A percentile compares a stretch with the other conserved stretches of the same genome.
These are phyloP conservation scores for Priceomyces haplophilus DNA, from an alignment of 805 yeast genomes.

Conservation along the genomic window DNA sequence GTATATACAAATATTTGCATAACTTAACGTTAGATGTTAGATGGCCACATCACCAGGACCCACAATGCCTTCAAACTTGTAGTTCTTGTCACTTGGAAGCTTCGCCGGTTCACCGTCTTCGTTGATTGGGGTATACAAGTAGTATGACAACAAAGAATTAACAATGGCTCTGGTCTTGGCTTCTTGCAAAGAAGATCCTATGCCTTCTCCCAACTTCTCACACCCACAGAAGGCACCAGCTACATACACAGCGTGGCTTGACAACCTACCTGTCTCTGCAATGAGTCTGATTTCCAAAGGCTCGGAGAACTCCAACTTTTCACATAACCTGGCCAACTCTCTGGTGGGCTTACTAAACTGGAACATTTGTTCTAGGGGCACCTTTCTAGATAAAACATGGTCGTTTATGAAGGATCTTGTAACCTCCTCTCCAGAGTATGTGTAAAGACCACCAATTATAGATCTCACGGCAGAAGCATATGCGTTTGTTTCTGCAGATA, in stretches of 20 bases:
- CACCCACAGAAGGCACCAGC: conserved; percentile 89
- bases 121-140: conserved; percentile 79
- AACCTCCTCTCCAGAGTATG: conserved; percentile 62
- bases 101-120: conserved; percentile 38
- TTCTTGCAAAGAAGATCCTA: conserved; percentile 84
- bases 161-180: conserved; percentile 92
- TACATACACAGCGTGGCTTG: conserved; percentile 79
- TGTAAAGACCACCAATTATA: conserved; percentile 76
- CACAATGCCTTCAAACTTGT: conserved; percentile 39
- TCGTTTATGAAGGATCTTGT: conserved; percentile 67
- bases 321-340: conserved; percentile 74
- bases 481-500: conserved; percentile 42
- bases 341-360: conserved; percentile 82
- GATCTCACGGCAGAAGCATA: conserved; percentile 76
- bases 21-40: conserved; percentile 25
- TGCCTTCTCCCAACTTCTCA: conserved; percentile 87
- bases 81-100: conserved; percentile 58
- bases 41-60: conserved; percentile 46
- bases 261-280: conserved; percentile 90
- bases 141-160: conserved; percentile 86
- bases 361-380: conserved; percentile 72
- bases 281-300: conserved; percentile 76
- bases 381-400: conserved; percentile 78
- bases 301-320: conserved; percentile 65
- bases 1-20: conserved; percentile 10